phyloP scores from a whole-genome alignment of 2,329 filamentous ascomycete genomes.

The Talaromyces sp. region DNA sequence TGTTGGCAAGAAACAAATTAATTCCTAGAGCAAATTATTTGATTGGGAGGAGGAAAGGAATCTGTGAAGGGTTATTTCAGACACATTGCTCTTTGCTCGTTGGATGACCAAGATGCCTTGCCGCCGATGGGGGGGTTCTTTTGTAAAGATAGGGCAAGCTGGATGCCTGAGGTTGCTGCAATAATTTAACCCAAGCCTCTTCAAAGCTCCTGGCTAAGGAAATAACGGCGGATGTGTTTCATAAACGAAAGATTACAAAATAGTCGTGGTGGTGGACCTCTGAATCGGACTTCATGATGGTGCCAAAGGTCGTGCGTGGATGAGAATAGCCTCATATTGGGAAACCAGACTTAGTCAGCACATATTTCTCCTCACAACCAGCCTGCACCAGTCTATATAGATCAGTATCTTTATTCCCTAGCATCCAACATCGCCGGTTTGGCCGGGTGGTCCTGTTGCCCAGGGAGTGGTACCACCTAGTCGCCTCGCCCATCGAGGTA shows the following conservation, averaged over 20 bases:
- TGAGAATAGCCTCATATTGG: not conserved
- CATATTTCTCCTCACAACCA: not conserved
- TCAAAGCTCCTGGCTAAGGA: not conserved
- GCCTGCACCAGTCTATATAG: not conserved
- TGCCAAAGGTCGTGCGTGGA: not conserved
- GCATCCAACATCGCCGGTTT: not conserved
- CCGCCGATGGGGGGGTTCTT: constrained; percentile 55
- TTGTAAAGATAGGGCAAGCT: constrained; percentile 42
- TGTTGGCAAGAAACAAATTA: too few relatives aligned
- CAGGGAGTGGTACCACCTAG: not conserved
- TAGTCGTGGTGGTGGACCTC: not conserved
- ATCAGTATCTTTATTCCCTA: not conserved
- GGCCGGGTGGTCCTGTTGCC: not conserved
- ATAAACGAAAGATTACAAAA: constrained; percentile 1
- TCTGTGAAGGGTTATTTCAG: constrained; percentile 29
- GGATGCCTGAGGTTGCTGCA: constrained; percentile 50
- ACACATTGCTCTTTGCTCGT: constrained; percentile 46
- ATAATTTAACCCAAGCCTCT: constrained; percentile 15
- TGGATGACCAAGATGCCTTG: constrained; percentile 46
- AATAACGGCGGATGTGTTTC: constrained; percentile 4
- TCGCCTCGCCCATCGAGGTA: not conserved
- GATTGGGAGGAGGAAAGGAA: constrained; percentile 16
- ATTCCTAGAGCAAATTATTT: not conserved
- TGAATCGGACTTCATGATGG: not conserved
- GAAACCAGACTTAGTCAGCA: not conserved